These are phyloP conservation scores for Cutaneotrichosporon cutaneum DNA, from an alignment of 1,284 basidiomycete species.

Conservation along the genomic window DNA sequence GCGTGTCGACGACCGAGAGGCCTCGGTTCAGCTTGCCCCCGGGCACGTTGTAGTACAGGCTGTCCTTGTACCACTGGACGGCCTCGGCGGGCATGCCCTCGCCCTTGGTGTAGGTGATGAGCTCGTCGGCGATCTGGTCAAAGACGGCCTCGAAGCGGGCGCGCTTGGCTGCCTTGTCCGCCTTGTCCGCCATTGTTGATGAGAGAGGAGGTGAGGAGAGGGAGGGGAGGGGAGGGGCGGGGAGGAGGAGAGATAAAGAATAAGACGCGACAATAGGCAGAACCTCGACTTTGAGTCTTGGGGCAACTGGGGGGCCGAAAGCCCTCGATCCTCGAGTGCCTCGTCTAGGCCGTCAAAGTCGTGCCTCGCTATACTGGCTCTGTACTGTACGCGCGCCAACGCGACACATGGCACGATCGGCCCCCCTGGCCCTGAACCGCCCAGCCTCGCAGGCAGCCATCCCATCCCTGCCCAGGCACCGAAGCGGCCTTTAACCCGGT, in stretches of 20 bases:
- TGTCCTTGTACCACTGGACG: slow-evolving; percentile 74
- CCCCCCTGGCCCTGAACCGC: no score
- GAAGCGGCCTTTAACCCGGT: no score
- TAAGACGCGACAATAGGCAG: background rate
- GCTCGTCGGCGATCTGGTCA: slow-evolving; percentile 58
- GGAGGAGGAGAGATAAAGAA: background rate
- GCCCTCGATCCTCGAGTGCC: no score
- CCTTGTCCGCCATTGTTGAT: slow-evolving; percentile 31
- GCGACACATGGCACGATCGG: no score
- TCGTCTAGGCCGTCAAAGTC: no score
- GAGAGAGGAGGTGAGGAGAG: background rate
- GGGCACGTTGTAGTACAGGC: slow-evolving; percentile 89
- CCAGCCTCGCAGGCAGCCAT: no score
- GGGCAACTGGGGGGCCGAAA: no score
- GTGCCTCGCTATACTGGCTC: no score
- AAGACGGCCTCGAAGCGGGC: slow-evolving; percentile 56
- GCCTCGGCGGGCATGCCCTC: slow-evolving; percentile 80
- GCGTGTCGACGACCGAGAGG: slow-evolving; percentile 89
- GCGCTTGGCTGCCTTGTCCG: slow-evolving; percentile 40
- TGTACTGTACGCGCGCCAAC: no score
- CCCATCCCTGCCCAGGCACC: no score
- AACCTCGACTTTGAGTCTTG: no score
- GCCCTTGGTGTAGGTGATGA: slow-evolving; percentile 63
- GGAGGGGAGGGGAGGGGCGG: no score
- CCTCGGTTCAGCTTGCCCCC: slow-evolving; percentile 97